Evolutionary conservation across 345 rosid genomes (phyloP), one percentile per base, ranked within the genome.

Genomic region (Camelina hispida): DNA sequence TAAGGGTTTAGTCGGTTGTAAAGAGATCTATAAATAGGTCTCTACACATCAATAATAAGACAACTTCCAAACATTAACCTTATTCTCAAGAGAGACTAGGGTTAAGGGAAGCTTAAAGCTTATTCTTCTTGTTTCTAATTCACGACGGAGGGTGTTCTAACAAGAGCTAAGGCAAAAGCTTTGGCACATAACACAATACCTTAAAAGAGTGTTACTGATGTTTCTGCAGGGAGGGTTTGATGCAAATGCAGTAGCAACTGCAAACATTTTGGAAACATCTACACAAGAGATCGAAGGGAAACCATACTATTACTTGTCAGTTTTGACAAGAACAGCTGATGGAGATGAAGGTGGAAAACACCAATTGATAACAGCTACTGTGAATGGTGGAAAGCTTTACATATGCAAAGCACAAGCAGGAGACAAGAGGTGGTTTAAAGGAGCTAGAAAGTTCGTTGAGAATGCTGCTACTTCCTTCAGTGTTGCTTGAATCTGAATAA

Each of bases 351-450:
- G 97, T 2, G 97, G 97, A 16, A 94, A 89, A 82, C 99, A 91
- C 83, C 97, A 86, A 37, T 64, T 91, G 28, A 87, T 94, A 13
- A 81, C 84, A 15, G 98, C 96, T 10, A 70, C 93, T 9, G 92
- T 91, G 23, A 87, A 85, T 12, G 84, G 79, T 65, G 98, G 97
- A 0, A 91, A 91, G 83, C 92, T 91, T 8, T 91, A 82, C 85
- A 84, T 93, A 53, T 88, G 93, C 89, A 93, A 91, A 85, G 97
- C 97, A 12, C 98, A 91, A 69, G 97, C 97, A 4, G 97, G 99
- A 28, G 97, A 94, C 87, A 91, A 93, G 88, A 89, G 98, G 80
- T 93, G 98, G 98, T 93, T 93, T 70, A 93, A 93, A 79, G 98
- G 97, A 60, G 91, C 97, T 10, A 88, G 82, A 57, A 93, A 80